Evolutionary conservation across 768 basidiomycete genomes (phyloP), one percentile per base, ranked within the genome.

Genomic region (Russula vinacea): DNA sequence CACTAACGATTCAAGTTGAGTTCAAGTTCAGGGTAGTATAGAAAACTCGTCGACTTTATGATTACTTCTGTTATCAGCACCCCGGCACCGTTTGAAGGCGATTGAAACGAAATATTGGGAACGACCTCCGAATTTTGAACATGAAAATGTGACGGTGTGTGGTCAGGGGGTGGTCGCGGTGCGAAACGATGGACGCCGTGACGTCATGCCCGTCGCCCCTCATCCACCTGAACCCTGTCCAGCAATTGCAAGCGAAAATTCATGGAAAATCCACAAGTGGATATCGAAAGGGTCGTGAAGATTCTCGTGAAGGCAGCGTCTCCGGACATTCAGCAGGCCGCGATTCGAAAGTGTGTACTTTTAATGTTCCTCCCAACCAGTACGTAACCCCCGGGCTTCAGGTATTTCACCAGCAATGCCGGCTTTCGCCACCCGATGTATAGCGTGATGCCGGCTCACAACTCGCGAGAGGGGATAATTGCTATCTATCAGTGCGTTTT

Each of bases 371-470:
- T n/a, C 32, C 32, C 33, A 32, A n/a, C n/a, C n/a, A n/a, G n/a
- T n/a, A n/a, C n/a, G n/a, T 35, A 35, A 53, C 33, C 14, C 8
- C 5, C 24, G 5, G 22, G 16, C 39, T n/a, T 13, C 51, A 80
- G 76, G 53, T 87, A 84, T 69, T 83, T 83, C 73, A 76, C 79
- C 5, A 72, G 75, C 3, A 80, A 88, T 65, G 84, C 83, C 29
- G 78, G 75, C 2, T 84, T 88, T 71, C 78, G 77, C 45, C 85
- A 88, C 71, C 84, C 87, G 0, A 62, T 88, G 32, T 86, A 80
- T 75, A 71, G 74, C 47, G 80, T 88, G 16, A 59, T 70, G 3
- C 73, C 80, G 5, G 78, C 71, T 0, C 77, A 80, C n/a, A 77
- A 78, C 58, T 86, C 86, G 17, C 78, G 86, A 57, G 80, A 83